Evolutionary conservation across 1,284 basidiomycete species (phyloP), one percentile per base, ranked within the genome.

Genomic region (Microstroma glucosiphilum): DNA sequence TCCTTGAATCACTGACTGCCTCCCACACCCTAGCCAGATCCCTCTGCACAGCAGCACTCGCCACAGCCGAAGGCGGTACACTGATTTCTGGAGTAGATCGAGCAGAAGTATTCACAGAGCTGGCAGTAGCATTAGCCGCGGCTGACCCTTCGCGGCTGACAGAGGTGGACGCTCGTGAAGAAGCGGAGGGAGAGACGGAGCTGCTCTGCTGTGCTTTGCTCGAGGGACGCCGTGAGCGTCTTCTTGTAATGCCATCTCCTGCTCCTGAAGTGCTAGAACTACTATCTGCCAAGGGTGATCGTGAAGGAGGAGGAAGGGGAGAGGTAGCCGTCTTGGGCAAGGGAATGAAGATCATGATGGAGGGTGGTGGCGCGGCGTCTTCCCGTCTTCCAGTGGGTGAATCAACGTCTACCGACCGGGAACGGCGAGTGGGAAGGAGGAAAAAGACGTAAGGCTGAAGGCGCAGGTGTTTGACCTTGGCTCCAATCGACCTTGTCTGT

Each of bases 1-100:
- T 84, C 75, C 86, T 88, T 2, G 91, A 89, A 75, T 87, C 87
- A 65, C 89, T 80, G 57, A 92, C 86, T 21, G 88, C 71, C 30
- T 72, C 69, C 60, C 71, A 78, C 21, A 77, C 59, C 1, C 73
- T 67, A 1, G 72, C 75, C 11, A 78, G 64, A 56, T 78, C 76
- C 23, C 69, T 66, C 54, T 75, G 51, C n/a, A 25, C 21, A 25
- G 51, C 51, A 25, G 21, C 13, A 13, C 17, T 19, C 2, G 21
- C 15, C 51, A 25, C 26, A 15, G 51, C n/a, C 13, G 21, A 54
- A 15, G 51, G 51, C 2, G 51, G 51, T 7, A 54, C 13, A 23
- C 6, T 25, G 6, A 26, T 15, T 6, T 21, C 25, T 23, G 51
- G 51, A 6, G 51, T 54, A 13, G 21, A 54, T 7, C 17, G 51